phyloP scores from a whole-genome alignment of 805 yeast species.

The Priceomyces fermenticarens region DNA sequence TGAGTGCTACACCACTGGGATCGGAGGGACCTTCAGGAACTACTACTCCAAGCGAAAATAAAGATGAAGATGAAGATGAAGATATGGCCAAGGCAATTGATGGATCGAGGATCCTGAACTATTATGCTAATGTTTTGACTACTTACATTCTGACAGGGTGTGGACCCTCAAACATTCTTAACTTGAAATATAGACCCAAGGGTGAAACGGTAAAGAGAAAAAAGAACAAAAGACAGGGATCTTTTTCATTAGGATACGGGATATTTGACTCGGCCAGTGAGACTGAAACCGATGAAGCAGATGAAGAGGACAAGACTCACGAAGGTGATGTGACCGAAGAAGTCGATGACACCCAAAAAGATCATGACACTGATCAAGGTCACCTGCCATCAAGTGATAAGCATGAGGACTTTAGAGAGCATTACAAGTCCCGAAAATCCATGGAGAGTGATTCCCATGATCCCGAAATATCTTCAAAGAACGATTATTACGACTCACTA shows the following conservation, averaged over 20 bases:
- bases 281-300: not conserved
- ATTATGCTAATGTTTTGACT: constrained; percentile 26
- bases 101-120: constrained; percentile 17
- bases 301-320: not conserved
- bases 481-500: not conserved
- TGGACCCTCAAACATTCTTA: constrained; percentile 9
- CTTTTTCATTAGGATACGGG: not conserved
- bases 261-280: constrained; percentile 1
- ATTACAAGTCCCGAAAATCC: not conserved
- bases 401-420: no score
- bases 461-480: not conserved
- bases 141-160: constrained; percentile 30
- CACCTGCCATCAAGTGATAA: not conserved
- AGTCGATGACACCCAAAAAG: not conserved
- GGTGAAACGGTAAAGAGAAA: constrained; percentile 2
- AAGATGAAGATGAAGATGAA: constrained; percentile 5
- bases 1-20: not conserved
- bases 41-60: not conserved
- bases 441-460: no score
- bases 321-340: not conserved
- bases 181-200: constrained; percentile 1
- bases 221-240: not conserved
- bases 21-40: constrained; percentile 1
- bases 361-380: not conserved
- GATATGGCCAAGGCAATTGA: constrained; percentile 15